phyloP scores from a whole-genome alignment of 208 protist species.

The Wallacemonas rigidus region DNA sequence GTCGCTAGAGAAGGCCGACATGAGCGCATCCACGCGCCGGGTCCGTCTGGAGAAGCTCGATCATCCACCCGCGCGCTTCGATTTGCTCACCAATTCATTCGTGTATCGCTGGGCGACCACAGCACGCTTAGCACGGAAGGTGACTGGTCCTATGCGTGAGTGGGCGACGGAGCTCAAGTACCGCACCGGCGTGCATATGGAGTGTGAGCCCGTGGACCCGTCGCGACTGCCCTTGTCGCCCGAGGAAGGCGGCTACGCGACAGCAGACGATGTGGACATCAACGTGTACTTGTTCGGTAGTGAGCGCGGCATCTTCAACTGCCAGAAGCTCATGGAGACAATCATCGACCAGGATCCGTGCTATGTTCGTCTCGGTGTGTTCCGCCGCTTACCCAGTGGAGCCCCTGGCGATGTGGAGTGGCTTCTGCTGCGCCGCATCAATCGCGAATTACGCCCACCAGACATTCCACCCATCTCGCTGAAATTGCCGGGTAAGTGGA shows the following conservation, averaged over 20 bases:
- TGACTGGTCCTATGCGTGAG: conserved; percentile 88
- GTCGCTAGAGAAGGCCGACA: conserved; percentile 27
- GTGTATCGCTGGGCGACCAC: conserved; percentile 89
- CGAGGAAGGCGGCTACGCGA: conserved; percentile 57
- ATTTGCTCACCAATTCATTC: conserved; percentile 88
- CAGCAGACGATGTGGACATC: conserved; percentile 87
- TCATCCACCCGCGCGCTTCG: conserved; percentile 75
- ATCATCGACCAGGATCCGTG: conserved; percentile 75
- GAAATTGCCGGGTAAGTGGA: conserved; percentile 92
- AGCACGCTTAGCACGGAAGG: conserved; percentile 68
- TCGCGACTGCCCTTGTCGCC: conserved; percentile 39
- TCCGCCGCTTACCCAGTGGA: conserved; percentile 59
- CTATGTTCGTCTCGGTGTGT: conserved; percentile 87
- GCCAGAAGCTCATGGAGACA: conserved; percentile 85
- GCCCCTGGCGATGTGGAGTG: conserved; percentile 65
- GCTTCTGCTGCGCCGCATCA: conserved; percentile 90
- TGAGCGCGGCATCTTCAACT: conserved; percentile 87
- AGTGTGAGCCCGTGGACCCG: conserved; percentile 80
- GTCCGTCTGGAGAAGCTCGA: conserved; percentile 69
- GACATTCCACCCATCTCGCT: conserved; percentile 91
- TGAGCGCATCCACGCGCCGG: conserved; percentile 23
- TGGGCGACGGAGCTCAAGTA: conserved; percentile 92
- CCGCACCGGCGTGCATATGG: conserved; percentile 87
- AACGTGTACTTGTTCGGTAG: conserved; percentile 90
- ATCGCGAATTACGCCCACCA: conserved; percentile 83